A percentile compares a stretch with the other conserved stretches of the same genome.
Conservation (phyloP, 768 basidiomycete genomes). For the Russula sp. region DNA sequence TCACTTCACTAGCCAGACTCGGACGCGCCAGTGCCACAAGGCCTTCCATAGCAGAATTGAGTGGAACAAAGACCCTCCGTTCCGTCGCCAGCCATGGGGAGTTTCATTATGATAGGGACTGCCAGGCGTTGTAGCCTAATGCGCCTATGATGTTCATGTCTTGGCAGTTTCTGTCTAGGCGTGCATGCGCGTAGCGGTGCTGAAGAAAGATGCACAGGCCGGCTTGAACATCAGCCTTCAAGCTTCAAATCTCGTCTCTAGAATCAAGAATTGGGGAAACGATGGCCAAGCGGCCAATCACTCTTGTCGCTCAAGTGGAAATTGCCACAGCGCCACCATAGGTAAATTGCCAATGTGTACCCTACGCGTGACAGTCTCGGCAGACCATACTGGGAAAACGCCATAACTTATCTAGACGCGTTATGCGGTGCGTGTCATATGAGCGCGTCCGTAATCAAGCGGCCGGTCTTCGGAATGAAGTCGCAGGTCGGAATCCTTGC, state of each 20-base stretch:
- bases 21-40: background rate
- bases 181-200: background rate
- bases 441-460: constrained; percentile 17
- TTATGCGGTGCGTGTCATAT: constrained; percentile 12
- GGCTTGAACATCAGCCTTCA: background rate
- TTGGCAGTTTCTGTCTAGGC: background rate
- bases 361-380: constrained; percentile 4
- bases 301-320: constrained; percentile 4
- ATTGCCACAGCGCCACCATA: background rate
- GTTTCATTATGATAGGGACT: background rate
- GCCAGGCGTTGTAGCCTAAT: background rate
- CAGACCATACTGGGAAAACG: constrained; percentile 1
- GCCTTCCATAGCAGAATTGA: background rate
- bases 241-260: background rate
- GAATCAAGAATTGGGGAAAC: background rate
- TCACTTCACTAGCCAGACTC: background rate
- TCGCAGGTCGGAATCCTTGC: background rate
- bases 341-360: constrained; percentile 8
- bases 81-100: background rate
- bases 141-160: background rate
- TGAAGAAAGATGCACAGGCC: background rate
- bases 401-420: constrained; percentile 6
- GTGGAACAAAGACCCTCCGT: background rate
- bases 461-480: constrained; percentile 11
- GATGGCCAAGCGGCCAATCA: background rate